A percentile compares a stretch with the other conserved stretches of the same genome.
phyloP scores from a whole-genome alignment of 352 stramenopile species.

The Pythium phragmitis region DNA sequence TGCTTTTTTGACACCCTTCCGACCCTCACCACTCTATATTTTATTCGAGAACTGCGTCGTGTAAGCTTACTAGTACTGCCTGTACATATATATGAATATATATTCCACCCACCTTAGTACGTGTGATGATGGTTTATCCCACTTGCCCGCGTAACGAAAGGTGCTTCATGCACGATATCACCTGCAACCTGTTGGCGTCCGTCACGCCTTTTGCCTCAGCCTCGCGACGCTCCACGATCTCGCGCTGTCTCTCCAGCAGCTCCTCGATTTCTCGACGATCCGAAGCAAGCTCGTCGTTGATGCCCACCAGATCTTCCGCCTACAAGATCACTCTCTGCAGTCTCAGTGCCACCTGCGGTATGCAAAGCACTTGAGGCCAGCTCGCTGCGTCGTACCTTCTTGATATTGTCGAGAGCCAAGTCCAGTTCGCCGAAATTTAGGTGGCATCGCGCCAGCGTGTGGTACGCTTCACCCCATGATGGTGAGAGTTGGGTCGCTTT shows the following conservation, averaged over 20 bases:
- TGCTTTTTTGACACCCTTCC: conserved; percentile 20
- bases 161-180: conserved; percentile 73
- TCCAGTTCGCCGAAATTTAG: conserved; percentile 81
- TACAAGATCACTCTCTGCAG: conserved; percentile 14
- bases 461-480: conserved; percentile 64
- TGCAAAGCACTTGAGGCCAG: neutral
- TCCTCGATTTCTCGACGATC: conserved; percentile 51
- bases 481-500: conserved; percentile 55
- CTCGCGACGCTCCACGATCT: conserved; percentile 43
- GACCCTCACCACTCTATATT: conserved; percentile 23
- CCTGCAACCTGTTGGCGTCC: conserved; percentile 52
- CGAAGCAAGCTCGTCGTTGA: conserved; percentile 42
- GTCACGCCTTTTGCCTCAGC: conserved; percentile 35
- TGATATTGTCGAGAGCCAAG: conserved; percentile 48
- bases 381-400: conserved; percentile 32
- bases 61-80: conserved; percentile 27
- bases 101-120: neutral
- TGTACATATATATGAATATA: conserved; percentile 33
- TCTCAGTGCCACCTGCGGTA: neutral
- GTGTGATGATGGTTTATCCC: conserved; percentile 11
- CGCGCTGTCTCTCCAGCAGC: conserved; percentile 38
- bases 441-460: conserved; percentile 65
- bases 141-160: conserved; percentile 48
- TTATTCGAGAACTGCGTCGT: conserved; percentile 30
- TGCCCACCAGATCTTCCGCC: conserved; percentile 44